phyloP scores from a whole-genome alignment of 805 yeast species.

The Debaryomyces prosopidis region DNA sequence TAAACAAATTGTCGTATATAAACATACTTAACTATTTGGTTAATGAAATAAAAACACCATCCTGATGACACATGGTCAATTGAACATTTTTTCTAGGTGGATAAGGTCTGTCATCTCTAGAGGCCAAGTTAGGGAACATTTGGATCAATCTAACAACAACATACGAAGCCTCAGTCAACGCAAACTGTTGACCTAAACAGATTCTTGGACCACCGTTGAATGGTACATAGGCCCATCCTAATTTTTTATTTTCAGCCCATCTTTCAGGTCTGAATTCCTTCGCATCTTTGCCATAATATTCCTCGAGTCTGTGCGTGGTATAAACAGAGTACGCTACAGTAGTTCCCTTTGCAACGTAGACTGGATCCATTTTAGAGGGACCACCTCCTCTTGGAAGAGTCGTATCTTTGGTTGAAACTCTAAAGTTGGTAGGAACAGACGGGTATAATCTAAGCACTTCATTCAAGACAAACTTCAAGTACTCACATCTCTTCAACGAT shows the following conservation, averaged over 20 bases:
- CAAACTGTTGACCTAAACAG: conserved; percentile 59
- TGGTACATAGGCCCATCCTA: conserved; percentile 52
- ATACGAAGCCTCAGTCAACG: conserved; percentile 55
- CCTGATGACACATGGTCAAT: conserved; percentile 27
- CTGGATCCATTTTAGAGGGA: conserved; percentile 34
- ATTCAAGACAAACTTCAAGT: conserved; percentile 29
- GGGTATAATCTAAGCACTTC: conserved; percentile 37
- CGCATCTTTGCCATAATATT: conserved; percentile 48
- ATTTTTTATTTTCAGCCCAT: conserved; percentile 41
- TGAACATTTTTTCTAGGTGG: conserved; percentile 32
- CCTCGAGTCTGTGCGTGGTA: conserved; percentile 43
- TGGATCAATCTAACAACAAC: conserved; percentile 37
- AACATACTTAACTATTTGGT: not conserved
- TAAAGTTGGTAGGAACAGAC: conserved; percentile 33
- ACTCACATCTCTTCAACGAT: conserved; percentile 32
- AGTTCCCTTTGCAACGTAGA: conserved; percentile 46
- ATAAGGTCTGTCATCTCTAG: conserved; percentile 19
- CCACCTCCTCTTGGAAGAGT: conserved; percentile 39
- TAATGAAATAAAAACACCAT: conserved; percentile 21
- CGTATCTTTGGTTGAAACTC: conserved; percentile 30
- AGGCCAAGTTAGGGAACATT: conserved; percentile 20
- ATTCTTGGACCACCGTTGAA: conserved; percentile 59
- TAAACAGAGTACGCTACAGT: conserved; percentile 42
- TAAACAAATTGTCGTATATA: no score
- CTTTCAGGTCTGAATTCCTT: conserved; percentile 49